Base-by-base conservation (phyloP, 768 basidiomycete genomes). In the Cubamyces sp. region DNA sequence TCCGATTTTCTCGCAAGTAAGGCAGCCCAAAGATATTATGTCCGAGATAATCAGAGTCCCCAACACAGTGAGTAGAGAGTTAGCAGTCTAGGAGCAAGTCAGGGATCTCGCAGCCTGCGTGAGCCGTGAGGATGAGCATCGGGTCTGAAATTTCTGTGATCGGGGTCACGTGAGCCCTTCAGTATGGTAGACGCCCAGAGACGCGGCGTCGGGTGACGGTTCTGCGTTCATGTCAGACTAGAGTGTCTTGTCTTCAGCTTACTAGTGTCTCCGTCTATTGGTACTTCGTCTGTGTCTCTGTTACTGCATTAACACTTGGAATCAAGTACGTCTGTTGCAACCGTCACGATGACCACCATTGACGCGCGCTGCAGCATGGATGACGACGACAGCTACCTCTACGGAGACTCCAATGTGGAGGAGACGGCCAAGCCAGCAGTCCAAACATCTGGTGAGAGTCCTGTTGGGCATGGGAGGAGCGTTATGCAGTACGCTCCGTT, bases 391-490 rank as follows among this genome's bases (percentile, higher is more conserved):
- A 67, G 66, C 51, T 73, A 68, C 64, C 67, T 73, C 47, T 74
- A 72, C 60, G 74, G 74, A 57, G 73, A 73, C 58, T 67, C 72
- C 11, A 68, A 58, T 39, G 50, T 23, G 26, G 70, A 67, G 41
- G 66, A 69, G 56, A 55, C 54, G 28, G 54, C 55, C 21, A 66
- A 66, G 54, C 61, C 73, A 64, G 69, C 68, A 57, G 58, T 69
- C 40, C 62, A 69, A 64, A 73, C 75, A 49, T 77, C 81, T 78
- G 81, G 84, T 85, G 77, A 83, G 83, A 77, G 40, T 54, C 45
- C 49, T 14, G 58, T 64, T 19, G 46, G 54, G 54, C 55, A 50
- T 62, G 67, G 63, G 65, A 71, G 69, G 65, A 65, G 67, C 61
- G 65, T 5, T 34, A 34, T 47, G 64, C 68, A 71, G 63, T 57